Percentiles rank a stretch among this genome's conserved stretches.
phyloP scores from a whole-genome alignment of 2,329 filamentous ascomycete species.

The Verticillium nubilum region DNA sequence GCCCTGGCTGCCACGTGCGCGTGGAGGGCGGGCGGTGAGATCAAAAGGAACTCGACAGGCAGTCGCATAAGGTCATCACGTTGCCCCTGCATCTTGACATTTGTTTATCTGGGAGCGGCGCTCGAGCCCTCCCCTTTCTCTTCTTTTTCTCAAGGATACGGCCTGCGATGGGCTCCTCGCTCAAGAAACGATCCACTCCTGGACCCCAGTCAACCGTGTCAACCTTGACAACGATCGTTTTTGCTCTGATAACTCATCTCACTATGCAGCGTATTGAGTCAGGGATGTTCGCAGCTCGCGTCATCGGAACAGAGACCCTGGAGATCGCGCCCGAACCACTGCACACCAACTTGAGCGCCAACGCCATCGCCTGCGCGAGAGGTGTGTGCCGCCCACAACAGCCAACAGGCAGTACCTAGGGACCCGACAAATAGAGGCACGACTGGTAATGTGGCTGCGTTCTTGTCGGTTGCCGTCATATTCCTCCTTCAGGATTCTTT shows the following conservation, averaged over 20 bases:
- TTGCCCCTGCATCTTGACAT: conserved; percentile 9
- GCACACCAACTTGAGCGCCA: not conserved
- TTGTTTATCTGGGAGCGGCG: conserved; percentile 5
- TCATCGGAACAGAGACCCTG: not conserved
- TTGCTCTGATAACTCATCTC: not conserved
- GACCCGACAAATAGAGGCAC: too few species aligned
- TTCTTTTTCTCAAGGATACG: not conserved
- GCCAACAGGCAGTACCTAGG: too few species aligned
- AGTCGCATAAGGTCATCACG: conserved; percentile 2
- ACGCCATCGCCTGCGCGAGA: too few species aligned
- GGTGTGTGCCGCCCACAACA: not conserved
- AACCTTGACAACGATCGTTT: not conserved
- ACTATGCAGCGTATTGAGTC: not conserved
- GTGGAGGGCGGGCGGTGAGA: conserved; percentile 7
- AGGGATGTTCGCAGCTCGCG: not conserved
- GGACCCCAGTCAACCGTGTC: not conserved
- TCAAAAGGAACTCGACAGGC: conserved; percentile 1
- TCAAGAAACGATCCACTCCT: not conserved
- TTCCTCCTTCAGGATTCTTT: not conserved
- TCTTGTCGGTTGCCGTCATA: not conserved
- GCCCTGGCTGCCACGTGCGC: conserved; percentile 23
- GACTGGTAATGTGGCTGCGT: not conserved
- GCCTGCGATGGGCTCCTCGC: not conserved
- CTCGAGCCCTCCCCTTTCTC: conserved; percentile 2
- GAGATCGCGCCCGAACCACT: not conserved